A percentile compares a stretch with the other conserved stretches of the same genome.
Evolutionary conservation across 345 rosid genomes (phyloP).

Genomic region (Clausena lansium): DNA sequence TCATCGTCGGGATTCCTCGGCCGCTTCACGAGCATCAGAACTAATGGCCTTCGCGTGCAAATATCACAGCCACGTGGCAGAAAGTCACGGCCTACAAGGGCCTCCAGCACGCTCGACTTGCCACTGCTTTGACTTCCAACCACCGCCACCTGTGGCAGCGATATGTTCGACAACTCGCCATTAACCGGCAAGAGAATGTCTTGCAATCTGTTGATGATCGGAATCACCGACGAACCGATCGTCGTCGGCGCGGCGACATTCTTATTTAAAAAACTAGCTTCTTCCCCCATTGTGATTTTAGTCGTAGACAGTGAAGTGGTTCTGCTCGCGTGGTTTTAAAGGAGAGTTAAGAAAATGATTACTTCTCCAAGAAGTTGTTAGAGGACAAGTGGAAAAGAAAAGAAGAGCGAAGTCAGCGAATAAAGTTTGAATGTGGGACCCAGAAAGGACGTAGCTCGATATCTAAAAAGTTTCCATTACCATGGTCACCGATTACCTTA

Average conservation of each 20-base stretch:
- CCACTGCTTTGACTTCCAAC: slow-evolving; percentile 64
- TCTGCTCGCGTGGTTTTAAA: not conserved
- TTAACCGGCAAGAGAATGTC: slow-evolving; percentile 34
- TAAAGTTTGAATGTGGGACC: not conserved
- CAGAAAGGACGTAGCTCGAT: not conserved
- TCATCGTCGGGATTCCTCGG: slow-evolving; percentile 7
- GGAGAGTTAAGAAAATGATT: not conserved
- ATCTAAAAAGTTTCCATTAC: not conserved
- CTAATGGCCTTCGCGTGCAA: slow-evolving; percentile 43
- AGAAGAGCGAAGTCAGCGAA: not conserved
- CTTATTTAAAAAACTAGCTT: not conserved
- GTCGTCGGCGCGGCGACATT: not conserved
- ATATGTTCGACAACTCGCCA: slow-evolving; percentile 21
- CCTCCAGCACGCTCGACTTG: slow-evolving; percentile 49
- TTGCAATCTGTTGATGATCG: slow-evolving; percentile 31
- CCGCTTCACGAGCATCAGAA: slow-evolving; percentile 34
- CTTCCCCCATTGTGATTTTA: slow-evolving; percentile 14
- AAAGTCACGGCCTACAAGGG: slow-evolving; percentile 49
- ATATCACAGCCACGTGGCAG: slow-evolving; percentile 48
- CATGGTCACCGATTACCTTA: too few species aligned
- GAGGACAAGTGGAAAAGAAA: too few species aligned
- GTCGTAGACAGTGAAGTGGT: not conserved
- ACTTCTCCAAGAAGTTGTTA: not conserved
- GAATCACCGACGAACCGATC: slow-evolving; percentile 38
- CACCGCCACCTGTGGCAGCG: slow-evolving; percentile 51